Conservation (phyloP, 1,139 yeast species). For the Blastobotrys aristatus region DNA sequence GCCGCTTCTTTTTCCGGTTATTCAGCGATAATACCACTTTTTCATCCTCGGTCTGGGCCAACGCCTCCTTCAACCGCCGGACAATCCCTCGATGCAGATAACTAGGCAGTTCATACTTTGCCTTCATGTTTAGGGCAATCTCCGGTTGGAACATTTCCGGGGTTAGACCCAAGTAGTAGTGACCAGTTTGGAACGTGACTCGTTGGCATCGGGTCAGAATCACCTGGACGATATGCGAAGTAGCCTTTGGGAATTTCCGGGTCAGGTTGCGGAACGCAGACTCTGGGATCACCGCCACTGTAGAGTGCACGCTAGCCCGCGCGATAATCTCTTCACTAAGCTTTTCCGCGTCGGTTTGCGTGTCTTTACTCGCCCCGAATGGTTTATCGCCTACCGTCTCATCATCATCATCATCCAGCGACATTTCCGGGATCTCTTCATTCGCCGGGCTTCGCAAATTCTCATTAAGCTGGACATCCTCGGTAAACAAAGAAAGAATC, state of each 20-base stretch:
- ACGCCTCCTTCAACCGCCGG: slow-evolving; percentile 38
- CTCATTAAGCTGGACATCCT: slow-evolving; percentile 29
- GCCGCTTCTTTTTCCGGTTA: slow-evolving; percentile 13
- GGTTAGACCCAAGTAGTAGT: slow-evolving; percentile 79
- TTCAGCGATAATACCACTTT: neutral
- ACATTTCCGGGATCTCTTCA: slow-evolving; percentile 16
- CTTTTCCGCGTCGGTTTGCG: slow-evolving; percentile 21
- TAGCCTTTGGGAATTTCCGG: slow-evolving; percentile 74
- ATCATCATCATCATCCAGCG: slow-evolving; percentile 13
- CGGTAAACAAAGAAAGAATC: slow-evolving; percentile 66
- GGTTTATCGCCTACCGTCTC: neutral
- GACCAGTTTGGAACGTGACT: slow-evolving; percentile 88
- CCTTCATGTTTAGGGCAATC: slow-evolving; percentile 51
- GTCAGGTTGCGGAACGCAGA: slow-evolving; percentile 74
- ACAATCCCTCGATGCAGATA: slow-evolving; percentile 57
- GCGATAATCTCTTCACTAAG: slow-evolving; percentile 51
- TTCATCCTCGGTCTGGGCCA: slow-evolving; percentile 5
- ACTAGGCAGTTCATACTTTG: slow-evolving; percentile 52
- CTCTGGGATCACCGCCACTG: slow-evolving; percentile 88
- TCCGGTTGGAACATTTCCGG: slow-evolving; percentile 79
- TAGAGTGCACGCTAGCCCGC: slow-evolving; percentile 60
- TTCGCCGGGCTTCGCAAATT: slow-evolving; percentile 14
- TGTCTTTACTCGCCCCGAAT: neutral
- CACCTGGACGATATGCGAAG: slow-evolving; percentile 92
- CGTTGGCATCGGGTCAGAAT: slow-evolving; percentile 79